Percentiles rank a stretch among this genome's conserved stretches.
These are phyloP conservation scores for Clohesyomyces aquaticus DNA, from an alignment of 495 filamentous ascomycete genomes.

Conservation along the genomic window DNA sequence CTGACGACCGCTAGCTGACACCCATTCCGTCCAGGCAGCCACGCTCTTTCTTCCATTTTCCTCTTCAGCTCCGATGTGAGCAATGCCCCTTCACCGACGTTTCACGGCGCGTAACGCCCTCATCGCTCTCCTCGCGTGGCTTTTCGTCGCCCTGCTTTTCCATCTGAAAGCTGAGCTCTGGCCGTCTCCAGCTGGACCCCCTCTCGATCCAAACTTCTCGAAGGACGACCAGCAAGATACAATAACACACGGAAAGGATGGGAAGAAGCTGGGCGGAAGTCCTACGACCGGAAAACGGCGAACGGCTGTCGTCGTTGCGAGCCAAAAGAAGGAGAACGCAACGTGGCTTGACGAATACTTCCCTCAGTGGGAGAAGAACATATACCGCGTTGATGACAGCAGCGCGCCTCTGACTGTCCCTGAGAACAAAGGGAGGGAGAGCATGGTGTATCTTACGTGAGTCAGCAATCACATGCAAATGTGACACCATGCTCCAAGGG, in stretches of 20 bases:
- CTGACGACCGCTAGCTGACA: too few relatives aligned
- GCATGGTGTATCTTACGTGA: conserved; percentile 41
- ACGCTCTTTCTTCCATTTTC: neutral
- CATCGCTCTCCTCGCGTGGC: conserved; percentile 21
- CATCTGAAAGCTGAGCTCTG: conserved; percentile 35
- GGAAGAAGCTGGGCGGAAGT: neutral
- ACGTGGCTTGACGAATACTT: conserved; percentile 40
- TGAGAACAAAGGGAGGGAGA: conserved; percentile 40
- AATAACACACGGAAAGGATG: neutral
- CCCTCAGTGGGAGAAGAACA: conserved; percentile 37
- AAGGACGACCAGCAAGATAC: neutral
- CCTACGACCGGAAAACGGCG: neutral
- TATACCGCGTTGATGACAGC: conserved; percentile 39
- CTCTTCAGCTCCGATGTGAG: neutral
- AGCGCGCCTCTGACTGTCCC: conserved; percentile 31
- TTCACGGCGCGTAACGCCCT: conserved; percentile 26
- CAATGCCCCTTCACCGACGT: conserved; percentile 19
- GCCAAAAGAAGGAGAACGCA: conserved; percentile 31
- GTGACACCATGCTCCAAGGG: neutral
- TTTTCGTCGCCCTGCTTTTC: conserved; percentile 25
- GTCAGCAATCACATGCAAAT: conserved; percentile 2
- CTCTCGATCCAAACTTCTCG: neutral
- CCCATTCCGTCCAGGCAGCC: neutral
- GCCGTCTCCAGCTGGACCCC: conserved; percentile 4
- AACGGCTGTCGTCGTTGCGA: conserved; percentile 39